These are phyloP conservation scores for Ramicandelaber brevisporus DNA, from an alignment of 192 early-diverging fungal species.

Conservation along the genomic window DNA sequence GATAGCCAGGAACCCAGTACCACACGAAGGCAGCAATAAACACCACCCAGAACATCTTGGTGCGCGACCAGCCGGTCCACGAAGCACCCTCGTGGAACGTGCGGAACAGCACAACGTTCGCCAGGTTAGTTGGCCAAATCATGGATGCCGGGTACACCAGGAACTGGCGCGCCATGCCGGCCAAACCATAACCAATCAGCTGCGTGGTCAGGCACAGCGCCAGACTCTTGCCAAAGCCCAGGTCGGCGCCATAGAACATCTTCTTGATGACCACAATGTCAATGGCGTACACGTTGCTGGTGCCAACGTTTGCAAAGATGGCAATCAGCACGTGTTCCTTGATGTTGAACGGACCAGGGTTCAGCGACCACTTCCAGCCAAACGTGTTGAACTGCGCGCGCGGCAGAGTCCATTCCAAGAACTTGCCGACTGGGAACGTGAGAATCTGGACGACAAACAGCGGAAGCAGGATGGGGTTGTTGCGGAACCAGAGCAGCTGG, in stretches of 20 bases:
- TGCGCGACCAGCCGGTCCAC: constrained; percentile 6
- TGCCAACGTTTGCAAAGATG: constrained; percentile 48
- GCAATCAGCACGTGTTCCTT: constrained; percentile 77
- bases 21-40: constrained; percentile 20
- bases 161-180: constrained; percentile 45
- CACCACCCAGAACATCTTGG: constrained; percentile 23
- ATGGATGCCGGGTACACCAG: constrained; percentile 62
- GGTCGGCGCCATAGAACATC: constrained; percentile 35
- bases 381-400: constrained; percentile 17
- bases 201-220: constrained; percentile 42
- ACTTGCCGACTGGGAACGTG: constrained; percentile 44
- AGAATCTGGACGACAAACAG: constrained; percentile 47
- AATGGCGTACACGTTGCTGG: constrained; percentile 39
- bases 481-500: constrained; percentile 70
- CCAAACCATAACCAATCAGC: constrained; percentile 34
- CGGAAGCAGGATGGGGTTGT: constrained; percentile 46
- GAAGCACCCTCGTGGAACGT: constrained; percentile 29
- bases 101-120: constrained; percentile 48
- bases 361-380: constrained; percentile 27
- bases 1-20: constrained; percentile 33
- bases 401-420: constrained; percentile 35
- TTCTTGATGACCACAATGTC: constrained; percentile 42
- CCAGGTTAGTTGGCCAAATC: constrained; percentile 68
- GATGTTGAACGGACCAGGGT: constrained; percentile 65
- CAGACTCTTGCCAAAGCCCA: constrained; percentile 31